Base-by-base conservation (phyloP, 2,329 filamentous ascomycete genomes). In the Hypoxylon sp. region DNA sequence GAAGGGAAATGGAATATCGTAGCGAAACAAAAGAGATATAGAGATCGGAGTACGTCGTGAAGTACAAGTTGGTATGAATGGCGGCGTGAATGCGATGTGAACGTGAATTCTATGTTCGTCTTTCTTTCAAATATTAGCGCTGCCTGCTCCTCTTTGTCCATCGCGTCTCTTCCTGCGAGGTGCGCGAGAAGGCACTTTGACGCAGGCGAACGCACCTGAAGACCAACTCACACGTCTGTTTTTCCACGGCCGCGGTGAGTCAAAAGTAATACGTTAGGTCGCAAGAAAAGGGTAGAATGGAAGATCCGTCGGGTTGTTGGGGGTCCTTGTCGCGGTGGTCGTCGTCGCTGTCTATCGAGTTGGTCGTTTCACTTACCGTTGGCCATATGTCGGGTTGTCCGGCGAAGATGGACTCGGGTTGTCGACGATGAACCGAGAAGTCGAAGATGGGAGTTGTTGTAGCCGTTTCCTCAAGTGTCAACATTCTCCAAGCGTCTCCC, bases 401-500 rank as follows among this genome's bases (percentile, higher is more conserved):
- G 64, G 57, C 60, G 56, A 64, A 59, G 68, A 59, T 62, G 62
- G 62, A 68, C 62, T 71, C 56, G 62, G 55, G 68, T 66, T 63
- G 62, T 64, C 56, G 68, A 64, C 56, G 66, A 53, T 64, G 50
- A 62, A 64, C 35, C 39, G 35, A 60, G 42, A 37, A 58, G 35
- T 61, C 55, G 35, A 61, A 61, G 59, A 61, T 65, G 59, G 57
- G 54, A 68, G 62, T 59, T 56, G 64, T 53, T 68, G 65, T 52
- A 55, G 52, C 51, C 54, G 17, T 56, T 70, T 65, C 66, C 60
- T 57, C 56, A 51, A 67, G 35, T 70, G 63, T 67, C 68, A 65
- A 70, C 65, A 74, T 71, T 69, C 68, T 66, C 58, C 68, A 67
- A 67, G 63, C 52, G 51, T 53, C 70, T 70, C 67, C 65, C 72